Evolutionary conservation across 2,329 filamentous ascomycete species (phyloP), one percentile per base, ranked within the genome.

Genomic region (Neonectria magnoliae): DNA sequence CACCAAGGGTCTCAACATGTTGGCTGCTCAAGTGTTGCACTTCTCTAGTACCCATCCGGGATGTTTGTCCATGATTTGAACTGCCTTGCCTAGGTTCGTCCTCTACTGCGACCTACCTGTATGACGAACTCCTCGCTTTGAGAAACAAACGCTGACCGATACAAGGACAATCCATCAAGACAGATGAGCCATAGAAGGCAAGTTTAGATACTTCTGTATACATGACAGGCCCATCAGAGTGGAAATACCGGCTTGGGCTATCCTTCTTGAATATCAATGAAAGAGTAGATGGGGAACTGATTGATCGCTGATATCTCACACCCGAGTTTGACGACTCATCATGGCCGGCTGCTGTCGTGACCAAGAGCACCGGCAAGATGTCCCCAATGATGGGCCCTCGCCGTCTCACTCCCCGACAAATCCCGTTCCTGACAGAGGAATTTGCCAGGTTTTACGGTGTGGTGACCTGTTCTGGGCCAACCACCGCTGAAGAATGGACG

Each of bases 181-280:
- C 54, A 9, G 41, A 53, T 20, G 47, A 53, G 9, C 52, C 47
- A n/a, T 62, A 54, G 60, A 62, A 57, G n/a, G 47, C 54, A 1
- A 62, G 53, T 14, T 7, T 62, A 5, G 60, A 62, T 20, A 6
- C 48, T 20, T 41, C 53, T 6, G 52, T 57, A 8, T 20, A 41
- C 3, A 16, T 62, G 4, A 48, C 54, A 58, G 54, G 54, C 10
- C 10, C 52, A 14, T 57, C 60, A 10, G 60, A 62, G 42, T 62
- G 54, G 60, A 54, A 62, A 18, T 62, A 62, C 29, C 47, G 60
- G 5, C 60, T 62, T 3, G 54, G 60, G 4, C 60, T 54, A n/a
- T 54, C 60, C 5, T 62, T 62, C 22, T 18, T 62, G 9, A 58
- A 62, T 48, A 44, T 62, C 3, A 16, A 53, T 36, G 60, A 62